Base-by-base conservation (phyloP, 768 basidiomycete genomes). In the Termitomyces sp. region DNA sequence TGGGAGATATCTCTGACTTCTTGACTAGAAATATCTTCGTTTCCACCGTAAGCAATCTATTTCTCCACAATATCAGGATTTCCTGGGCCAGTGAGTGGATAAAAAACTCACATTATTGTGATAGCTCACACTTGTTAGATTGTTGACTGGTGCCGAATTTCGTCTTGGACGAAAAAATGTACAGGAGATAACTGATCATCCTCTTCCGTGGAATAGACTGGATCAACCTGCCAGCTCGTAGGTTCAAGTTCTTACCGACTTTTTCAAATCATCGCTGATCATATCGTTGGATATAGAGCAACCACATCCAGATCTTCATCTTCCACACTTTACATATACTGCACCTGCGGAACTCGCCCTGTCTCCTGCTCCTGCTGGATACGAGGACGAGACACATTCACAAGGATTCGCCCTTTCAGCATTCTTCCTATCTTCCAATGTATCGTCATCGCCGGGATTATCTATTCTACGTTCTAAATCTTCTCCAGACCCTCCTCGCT, bases 241-340 rank as follows among this genome's bases (percentile, higher is more conserved):
- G 63, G 79, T 67, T 33, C 15, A 41, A 9, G 27, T 16, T 5
- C 33, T 55, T 36, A 18, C 18, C 20, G 31, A 52, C 18, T 16
- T 31, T 31, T 25, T n/a, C n/a, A 25, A 25, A 35, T 16, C 3
- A 31, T n/a, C 0, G 11, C 25, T 56, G 23, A 54, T 53, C 10
- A 31, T 27, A 16, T 18, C 42, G 15, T 23, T 32, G 16, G 18
- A 47, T 38, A 43, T 57, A 86, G 86, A 77, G 63, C 56, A 63
- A 5, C 69, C 77, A 12, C 88, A 89, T 6, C 29, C 66, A 0
- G 69, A 68, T n/a, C 70, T 93, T 16, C 89, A 90, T 61, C 76
- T 91, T 9, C 90, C 90, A 2, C 84, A 84, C 59, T 91, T 91
- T 63, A 80, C 75, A 2, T 88, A 89, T 62, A 68, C 78, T 10